These are phyloP conservation scores for Xerophyta viscosa DNA, from an alignment of 106 monocot species.

Conservation along the genomic window DNA sequence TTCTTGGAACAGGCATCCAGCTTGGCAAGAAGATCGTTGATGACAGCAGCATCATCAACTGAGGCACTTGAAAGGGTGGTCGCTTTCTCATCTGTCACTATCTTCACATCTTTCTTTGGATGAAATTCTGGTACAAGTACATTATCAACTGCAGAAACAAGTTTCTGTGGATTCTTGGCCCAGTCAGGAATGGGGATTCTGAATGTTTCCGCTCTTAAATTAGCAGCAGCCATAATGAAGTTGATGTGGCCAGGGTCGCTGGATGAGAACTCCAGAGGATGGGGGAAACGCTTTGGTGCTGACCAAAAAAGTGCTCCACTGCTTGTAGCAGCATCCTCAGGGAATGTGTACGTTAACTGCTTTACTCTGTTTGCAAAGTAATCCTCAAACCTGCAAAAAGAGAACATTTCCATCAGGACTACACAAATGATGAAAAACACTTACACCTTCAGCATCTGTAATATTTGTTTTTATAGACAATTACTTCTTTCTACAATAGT, in stretches of 20 bases:
- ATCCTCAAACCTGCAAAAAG: constrained; percentile 71
- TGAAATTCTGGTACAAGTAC: constrained; percentile 68
- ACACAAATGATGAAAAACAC: not conserved
- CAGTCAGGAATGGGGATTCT: constrained; percentile 68
- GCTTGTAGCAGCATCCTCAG: constrained; percentile 70
- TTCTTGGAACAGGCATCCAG: constrained; percentile 60
- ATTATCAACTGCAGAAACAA: constrained; percentile 52
- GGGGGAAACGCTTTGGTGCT: constrained; percentile 85
- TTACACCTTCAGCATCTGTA: no score
- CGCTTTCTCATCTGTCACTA: constrained; percentile 86
- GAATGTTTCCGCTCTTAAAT: constrained; percentile 75
- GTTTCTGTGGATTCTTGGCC: constrained; percentile 38
- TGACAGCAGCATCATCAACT: constrained; percentile 60
- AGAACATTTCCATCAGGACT: not conserved
- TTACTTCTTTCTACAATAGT: no score
- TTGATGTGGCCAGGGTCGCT: constrained; percentile 54
- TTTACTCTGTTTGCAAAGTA: constrained; percentile 84
- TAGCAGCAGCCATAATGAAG: constrained; percentile 68
- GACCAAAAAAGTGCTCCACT: constrained; percentile 78
- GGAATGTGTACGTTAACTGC: constrained; percentile 82
- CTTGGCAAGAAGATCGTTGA: constrained; percentile 51
- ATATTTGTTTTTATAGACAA: no score
- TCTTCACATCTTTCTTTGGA: constrained; percentile 69
- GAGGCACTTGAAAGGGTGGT: constrained; percentile 53
- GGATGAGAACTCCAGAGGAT: constrained; percentile 59